Base-by-base conservation (phyloP, 1,284 basidiomycete species). In the Cryptococcus sp. region DNA sequence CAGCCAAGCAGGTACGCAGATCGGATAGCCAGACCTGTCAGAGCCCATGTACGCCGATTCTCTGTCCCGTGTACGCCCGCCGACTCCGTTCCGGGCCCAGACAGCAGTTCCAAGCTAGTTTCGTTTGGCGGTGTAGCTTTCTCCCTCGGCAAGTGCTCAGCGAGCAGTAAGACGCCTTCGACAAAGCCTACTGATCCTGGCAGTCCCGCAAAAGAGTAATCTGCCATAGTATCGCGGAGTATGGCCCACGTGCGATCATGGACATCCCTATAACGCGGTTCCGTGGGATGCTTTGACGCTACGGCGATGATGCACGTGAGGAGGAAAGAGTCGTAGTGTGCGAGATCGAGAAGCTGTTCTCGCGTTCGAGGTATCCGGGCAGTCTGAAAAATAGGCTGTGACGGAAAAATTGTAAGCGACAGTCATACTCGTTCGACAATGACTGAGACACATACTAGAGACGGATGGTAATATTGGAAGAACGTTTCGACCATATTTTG, bases 131-230 rank as follows among this genome's bases (percentile, higher is more conserved):
- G 48, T 3, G 54, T 54, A 2, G 31, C 20, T 35, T 51, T 59
- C 38, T 76, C 73, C 17, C 69, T 61, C 1, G 74, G 74, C 2
- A 74, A 60, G 50, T 76, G 70, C 54, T 77, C 79, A 13, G 78
- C 79, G 4, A 80, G 66, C 0, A 80, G 67, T 15, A 80, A 60
- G 8, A 80, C 70, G 5, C 77, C 79, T 59, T 80, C 79, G 25
- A 80, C 78, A 25, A 79, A 74, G 3, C 79, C 79, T 6, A 79
- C 74, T n/a, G 67, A 70, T 0, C 72, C 73, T 20, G 72, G 69
- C 39, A 77, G 68, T 3, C 79, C 79, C 19, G 75, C 69, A 38
- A 75, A 70, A 47, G 77, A 61, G 61, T 75, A 69, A 60, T 79
- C 74, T 50, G 72, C 59, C 47, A 73, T 62, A 17, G 72, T 60